Evolutionary conservation across 2,329 filamentous ascomycete species (phyloP).

Genomic region (Trichoderma polysporum): DNA sequence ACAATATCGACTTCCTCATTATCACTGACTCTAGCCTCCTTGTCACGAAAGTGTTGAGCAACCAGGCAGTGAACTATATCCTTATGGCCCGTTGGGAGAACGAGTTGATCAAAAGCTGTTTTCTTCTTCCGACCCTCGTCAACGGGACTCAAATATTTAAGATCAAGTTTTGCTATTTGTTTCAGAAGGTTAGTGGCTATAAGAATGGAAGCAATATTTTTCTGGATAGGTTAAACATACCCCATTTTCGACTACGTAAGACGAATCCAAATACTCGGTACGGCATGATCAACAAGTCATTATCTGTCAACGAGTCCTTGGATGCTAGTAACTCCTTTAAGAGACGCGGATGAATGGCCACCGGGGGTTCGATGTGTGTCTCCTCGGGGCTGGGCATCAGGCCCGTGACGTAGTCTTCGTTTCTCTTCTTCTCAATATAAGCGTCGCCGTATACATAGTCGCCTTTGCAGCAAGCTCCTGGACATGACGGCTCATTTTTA

Average conservation of each 20-base stretch:
- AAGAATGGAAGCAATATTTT: not conserved
- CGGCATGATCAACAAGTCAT: constrained; percentile 34
- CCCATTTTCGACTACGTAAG: constrained; percentile 36
- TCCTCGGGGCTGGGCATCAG: not conserved
- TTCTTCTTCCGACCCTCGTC: not conserved
- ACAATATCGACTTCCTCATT: constrained; percentile 13
- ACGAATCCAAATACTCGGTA: constrained; percentile 37
- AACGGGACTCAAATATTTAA: not conserved
- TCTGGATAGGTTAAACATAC: constrained; percentile 25
- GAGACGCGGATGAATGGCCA: not conserved
- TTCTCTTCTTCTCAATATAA: constrained; percentile 17
- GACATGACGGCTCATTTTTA: not conserved
- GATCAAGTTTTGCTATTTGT: constrained; percentile 1
- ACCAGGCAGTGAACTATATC: constrained; percentile 10
- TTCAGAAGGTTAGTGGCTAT: not conserved
- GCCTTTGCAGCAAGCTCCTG: not conserved
- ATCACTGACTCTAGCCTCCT: constrained; percentile 19
- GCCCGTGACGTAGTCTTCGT: not conserved
- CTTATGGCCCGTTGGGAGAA: constrained; percentile 24
- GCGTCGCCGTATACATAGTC: constrained; percentile 2
- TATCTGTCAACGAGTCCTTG: constrained; percentile 21
- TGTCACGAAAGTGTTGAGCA: constrained; percentile 23
- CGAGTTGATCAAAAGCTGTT: constrained; percentile 31
- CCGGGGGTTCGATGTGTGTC: not conserved
- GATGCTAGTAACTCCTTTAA: constrained; percentile 6